Conservation (phyloP, 139 green algal genomes). For the Limnomonas spitsbergensis region DNA sequence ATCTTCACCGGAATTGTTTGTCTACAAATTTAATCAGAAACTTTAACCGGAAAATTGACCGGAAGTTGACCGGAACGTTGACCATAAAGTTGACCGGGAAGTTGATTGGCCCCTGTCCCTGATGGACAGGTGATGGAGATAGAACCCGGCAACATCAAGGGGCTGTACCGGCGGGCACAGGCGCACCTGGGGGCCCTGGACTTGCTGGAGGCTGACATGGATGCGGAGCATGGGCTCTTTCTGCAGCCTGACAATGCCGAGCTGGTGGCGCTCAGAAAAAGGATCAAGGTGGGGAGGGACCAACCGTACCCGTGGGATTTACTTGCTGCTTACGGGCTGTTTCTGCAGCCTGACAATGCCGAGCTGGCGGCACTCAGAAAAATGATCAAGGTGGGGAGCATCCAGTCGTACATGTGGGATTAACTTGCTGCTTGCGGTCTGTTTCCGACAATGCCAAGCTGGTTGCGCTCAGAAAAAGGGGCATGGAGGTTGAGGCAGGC, state of each 20-base stretch:
- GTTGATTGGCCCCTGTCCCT: too few species aligned
- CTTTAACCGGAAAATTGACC: too few species aligned
- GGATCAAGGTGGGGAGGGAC: conserved; percentile 56
- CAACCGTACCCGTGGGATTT: too few species aligned
- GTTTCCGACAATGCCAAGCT: conserved; percentile 54
- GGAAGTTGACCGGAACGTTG: too few species aligned
- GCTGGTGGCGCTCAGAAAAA: conserved; percentile 40
- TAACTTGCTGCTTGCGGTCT: conserved; percentile 63
- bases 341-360: conserved; percentile 47
- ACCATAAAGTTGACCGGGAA: too few species aligned
- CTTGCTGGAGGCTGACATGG: conserved; percentile 74
- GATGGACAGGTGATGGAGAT: conserved; percentile 82
- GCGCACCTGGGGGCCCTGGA: conserved; percentile 44
- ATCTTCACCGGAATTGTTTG: too few species aligned
- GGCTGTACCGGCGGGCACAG: conserved; percentile 87
- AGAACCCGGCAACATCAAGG: conserved; percentile 89
- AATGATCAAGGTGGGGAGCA: conserved; percentile 53
- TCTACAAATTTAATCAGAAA: too few species aligned
- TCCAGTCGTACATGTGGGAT: too few species aligned
- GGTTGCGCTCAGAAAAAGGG: conserved; percentile 29
- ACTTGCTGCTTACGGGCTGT: conserved; percentile 60
- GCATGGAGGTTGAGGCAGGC: too few species aligned
- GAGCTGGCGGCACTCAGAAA: conserved; percentile 53
- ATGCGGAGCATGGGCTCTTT: conserved; percentile 64
- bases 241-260: conserved; percentile 56